Evolutionary conservation across 805 yeast genomes (phyloP).

Genomic region (Ogataea ramenticola): DNA sequence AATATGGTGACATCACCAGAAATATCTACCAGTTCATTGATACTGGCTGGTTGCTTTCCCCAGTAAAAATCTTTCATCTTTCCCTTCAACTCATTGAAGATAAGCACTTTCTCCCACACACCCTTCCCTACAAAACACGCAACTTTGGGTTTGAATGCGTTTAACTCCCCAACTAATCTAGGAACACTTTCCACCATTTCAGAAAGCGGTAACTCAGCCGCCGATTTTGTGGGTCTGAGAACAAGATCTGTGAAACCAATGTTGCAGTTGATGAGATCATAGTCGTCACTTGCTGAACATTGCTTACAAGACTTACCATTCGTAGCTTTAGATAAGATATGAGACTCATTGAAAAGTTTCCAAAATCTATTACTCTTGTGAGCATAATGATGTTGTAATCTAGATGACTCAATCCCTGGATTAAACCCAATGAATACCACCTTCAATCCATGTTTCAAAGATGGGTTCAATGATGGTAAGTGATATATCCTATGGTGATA

Average conservation of each 20-base stretch:
- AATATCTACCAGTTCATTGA: constrained; percentile 15
- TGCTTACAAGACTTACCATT: not conserved
- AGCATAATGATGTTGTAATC: constrained; percentile 63
- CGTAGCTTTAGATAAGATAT: constrained; percentile 26
- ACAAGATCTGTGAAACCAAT: constrained; percentile 73
- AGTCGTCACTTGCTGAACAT: constrained; percentile 12
- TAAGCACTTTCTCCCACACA: constrained; percentile 56
- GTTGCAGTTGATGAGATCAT: constrained; percentile 28
- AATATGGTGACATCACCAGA: constrained; percentile 27
- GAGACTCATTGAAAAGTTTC: constrained; percentile 51
- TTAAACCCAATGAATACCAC: constrained; percentile 65
- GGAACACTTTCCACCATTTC: constrained; percentile 57
- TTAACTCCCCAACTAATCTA: constrained; percentile 38
- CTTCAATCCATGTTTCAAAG: constrained; percentile 17
- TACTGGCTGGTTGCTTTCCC: constrained; percentile 36
- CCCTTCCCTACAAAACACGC: constrained; percentile 68
- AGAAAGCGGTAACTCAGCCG: constrained; percentile 39
- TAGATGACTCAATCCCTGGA: constrained; percentile 60
- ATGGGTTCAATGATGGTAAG: constrained; percentile 10
- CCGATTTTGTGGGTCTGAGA: constrained; percentile 52
- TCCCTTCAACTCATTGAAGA: constrained; percentile 16
- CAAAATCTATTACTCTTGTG: constrained; percentile 64
- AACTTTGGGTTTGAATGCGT: constrained; percentile 28
- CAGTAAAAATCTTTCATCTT: constrained; percentile 35
- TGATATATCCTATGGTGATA: not conserved